phyloP scores from a whole-genome alignment of 2,329 filamentous ascomycete genomes.

The Coniochaeta sp. region DNA sequence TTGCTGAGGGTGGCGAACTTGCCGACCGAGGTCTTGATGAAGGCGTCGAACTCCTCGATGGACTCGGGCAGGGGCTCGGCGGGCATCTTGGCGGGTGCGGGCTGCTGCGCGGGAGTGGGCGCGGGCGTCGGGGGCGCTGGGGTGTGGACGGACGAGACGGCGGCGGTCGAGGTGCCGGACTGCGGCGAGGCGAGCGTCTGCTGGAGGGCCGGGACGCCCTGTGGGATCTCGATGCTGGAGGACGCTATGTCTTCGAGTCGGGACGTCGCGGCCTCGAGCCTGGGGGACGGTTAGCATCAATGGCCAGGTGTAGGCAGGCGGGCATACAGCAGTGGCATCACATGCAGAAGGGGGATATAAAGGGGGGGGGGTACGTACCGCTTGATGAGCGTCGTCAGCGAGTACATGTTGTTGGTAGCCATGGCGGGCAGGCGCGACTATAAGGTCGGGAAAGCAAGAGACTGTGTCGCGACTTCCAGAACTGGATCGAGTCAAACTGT shows the following conservation, averaged over 20 bases:
- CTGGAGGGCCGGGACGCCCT: conserved; percentile 38
- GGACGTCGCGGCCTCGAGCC: conserved; percentile 94
- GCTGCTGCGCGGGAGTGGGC: conserved; percentile 34
- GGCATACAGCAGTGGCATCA: background rate
- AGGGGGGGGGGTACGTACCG: conserved; percentile 66
- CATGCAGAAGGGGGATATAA: background rate
- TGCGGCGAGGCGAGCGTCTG: conserved; percentile 27
- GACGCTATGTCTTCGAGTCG: conserved; percentile 93
- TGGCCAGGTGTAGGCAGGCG: background rate
- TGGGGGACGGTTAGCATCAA: conserved; percentile 31
- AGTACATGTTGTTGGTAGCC: conserved; percentile 85
- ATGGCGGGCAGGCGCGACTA: conserved; percentile 37
- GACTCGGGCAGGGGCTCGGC: conserved; percentile 61
- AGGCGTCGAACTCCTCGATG: conserved; percentile 81
- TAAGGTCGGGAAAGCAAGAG: background rate
- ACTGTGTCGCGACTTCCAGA: background rate
- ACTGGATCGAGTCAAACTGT: background rate
- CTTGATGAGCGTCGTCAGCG: conserved; percentile 95
- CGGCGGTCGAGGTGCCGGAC: conserved; percentile 16
- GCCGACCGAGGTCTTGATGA: conserved; percentile 67
- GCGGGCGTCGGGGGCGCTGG: conserved; percentile 26
- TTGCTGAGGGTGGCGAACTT: conserved; percentile 73
- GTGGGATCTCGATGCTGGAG: conserved; percentile 56
- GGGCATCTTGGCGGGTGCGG: conserved; percentile 27
- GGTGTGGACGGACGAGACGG: conserved; percentile 18